Evolutionary conservation across 257 asterid species (phyloP).

Genomic region (Przewalskia tangutica): DNA sequence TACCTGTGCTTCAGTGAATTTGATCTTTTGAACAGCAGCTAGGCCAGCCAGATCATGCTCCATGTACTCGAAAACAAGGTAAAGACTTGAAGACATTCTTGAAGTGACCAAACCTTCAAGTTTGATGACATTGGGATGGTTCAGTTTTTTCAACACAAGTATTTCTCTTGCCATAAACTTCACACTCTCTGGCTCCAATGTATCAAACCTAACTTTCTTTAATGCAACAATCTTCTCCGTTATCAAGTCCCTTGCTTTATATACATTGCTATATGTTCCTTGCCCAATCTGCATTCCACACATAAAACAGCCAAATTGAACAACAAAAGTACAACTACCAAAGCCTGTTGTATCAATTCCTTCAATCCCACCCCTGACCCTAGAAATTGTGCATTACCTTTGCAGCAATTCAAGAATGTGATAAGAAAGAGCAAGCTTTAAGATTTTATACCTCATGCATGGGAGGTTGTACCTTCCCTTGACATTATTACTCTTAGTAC

Average conservation of each 20-base stretch:
- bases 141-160: slow-evolving; percentile 47
- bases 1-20: slow-evolving; percentile 79
- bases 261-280: slow-evolving; percentile 90
- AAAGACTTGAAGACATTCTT: slow-evolving; percentile 77
- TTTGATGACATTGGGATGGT: slow-evolving; percentile 89
- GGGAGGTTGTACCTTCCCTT: background rate
- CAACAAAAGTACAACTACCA: background rate
- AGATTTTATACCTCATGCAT: background rate
- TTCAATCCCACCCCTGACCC: background rate
- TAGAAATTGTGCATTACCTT: background rate
- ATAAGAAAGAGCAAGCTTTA: background rate
- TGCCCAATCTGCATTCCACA: slow-evolving; percentile 65
- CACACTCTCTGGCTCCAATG: slow-evolving; percentile 63
- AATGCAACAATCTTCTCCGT: slow-evolving; percentile 85
- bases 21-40: slow-evolving; percentile 50
- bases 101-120: slow-evolving; percentile 88
- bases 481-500: background rate
- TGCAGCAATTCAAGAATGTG: background rate
- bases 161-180: slow-evolving; percentile 87
- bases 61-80: slow-evolving; percentile 89
- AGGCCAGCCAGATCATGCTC: slow-evolving; percentile 97
- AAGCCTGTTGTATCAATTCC: background rate
- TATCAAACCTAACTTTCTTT: slow-evolving; percentile 85
- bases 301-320: background rate
- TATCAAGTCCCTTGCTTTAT: slow-evolving; percentile 76